Conservation (phyloP, 83 land plant species). For the Isoetes engelmannii region DNA sequence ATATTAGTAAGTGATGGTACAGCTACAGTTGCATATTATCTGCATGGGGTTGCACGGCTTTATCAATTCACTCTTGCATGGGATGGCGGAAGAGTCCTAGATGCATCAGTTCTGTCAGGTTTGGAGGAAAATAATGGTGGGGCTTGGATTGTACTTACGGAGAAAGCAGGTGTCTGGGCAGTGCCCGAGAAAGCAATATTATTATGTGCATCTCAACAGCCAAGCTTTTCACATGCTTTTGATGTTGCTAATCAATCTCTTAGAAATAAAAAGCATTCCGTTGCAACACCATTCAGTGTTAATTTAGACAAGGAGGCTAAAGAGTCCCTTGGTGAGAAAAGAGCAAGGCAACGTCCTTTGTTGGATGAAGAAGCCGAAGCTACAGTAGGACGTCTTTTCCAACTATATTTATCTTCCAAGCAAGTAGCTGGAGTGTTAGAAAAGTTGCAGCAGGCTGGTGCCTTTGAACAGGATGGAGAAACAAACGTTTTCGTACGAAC, state of each 20-base stretch:
- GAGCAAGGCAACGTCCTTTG: slow-evolving; percentile 30
- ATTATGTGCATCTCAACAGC: slow-evolving; percentile 72
- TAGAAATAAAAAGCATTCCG: too few relatives aligned
- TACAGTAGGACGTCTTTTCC: slow-evolving; percentile 59
- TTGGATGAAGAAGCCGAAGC: slow-evolving; percentile 92
- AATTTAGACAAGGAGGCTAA: not conserved
- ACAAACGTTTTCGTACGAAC: slow-evolving; percentile 69
- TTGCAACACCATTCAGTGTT: not conserved
- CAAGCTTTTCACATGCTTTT: slow-evolving; percentile 49
- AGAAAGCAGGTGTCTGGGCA: slow-evolving; percentile 92
- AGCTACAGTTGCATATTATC: slow-evolving; percentile 70
- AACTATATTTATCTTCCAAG: slow-evolving; percentile 59
- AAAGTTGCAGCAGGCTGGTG: slow-evolving; percentile 67
- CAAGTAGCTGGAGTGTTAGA: slow-evolving; percentile 55
- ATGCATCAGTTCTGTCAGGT: slow-evolving; percentile 75
- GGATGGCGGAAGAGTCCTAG: slow-evolving; percentile 90
- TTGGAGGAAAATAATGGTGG: slow-evolving; percentile 67
- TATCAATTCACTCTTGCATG: slow-evolving; percentile 92
- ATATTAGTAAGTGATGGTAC: slow-evolving; percentile 91
- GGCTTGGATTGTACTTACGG: slow-evolving; percentile 92
- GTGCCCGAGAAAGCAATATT: slow-evolving; percentile 84
- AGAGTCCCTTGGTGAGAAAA: not conserved
- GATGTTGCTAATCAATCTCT: too few relatives aligned
- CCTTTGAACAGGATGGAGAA: slow-evolving; percentile 84
- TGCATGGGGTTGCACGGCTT: slow-evolving; percentile 43